Base-by-base conservation (phyloP, 352 stramenopile genomes). In the Pythium guiyangense region DNA sequence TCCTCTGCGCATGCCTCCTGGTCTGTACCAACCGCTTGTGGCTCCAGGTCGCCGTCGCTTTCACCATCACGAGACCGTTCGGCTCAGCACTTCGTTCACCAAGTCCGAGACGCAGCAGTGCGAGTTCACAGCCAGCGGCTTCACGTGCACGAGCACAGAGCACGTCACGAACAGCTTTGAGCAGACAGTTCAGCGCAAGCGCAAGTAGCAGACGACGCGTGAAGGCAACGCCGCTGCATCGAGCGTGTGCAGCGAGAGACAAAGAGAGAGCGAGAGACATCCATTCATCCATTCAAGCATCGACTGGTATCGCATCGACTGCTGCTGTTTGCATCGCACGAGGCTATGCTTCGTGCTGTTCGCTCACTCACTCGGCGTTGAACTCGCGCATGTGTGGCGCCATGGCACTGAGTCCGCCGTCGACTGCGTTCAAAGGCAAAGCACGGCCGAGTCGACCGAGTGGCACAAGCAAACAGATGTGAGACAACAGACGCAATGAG, bases 371-470 rank as follows among this genome's bases (percentile, higher is more conserved):
- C 14, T 31, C 35, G 31, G 25, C n/a, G 9, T 27, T 53, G 17
- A 54, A 59, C 35, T 74, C 57, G 14, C 60, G 67, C n/a, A 59
- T 51, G 35, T 74, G 71, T 20, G 74, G 72, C 47, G 71, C 58
- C 71, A 86, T 79, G 11, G 73, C 64, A 40, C 69, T 89, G 44
- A 91, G 74, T 26, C 87, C 87, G 20, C 71, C 77, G 70, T 96
- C 87, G 43, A 94, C 75, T 85, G 18, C 14, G 40, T 44, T 18
- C 4, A 25, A 3, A 6, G 1, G 2, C 3, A 9, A 35, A 5
- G 11, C 31, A 62, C 49, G 47, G 29, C 53, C 17, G 67, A 35
- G 60, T 61, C n/a, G n/a, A n/a, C n/a, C 20, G 20, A 52, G 2
- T 43, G 31, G 31, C 31, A 35, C 31, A 35, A 5, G 11, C 44